Base-by-base conservation (phyloP, 2,329 filamentous ascomycete species). In the Fusarium piperis region DNA sequence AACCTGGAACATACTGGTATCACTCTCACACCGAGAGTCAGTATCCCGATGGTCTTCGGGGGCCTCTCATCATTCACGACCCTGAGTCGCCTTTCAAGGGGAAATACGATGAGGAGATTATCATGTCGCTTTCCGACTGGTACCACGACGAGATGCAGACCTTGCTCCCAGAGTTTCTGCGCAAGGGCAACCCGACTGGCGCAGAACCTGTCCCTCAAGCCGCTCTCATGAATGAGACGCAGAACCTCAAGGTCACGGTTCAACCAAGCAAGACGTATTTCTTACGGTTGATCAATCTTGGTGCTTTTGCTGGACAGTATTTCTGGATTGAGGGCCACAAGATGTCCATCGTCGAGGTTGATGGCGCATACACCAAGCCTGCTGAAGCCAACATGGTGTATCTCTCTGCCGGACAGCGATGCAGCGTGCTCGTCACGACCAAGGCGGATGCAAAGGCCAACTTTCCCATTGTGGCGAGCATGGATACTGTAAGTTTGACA, bases 1-100 rank as follows among this genome's bases (percentile, higher is more conserved):
- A 93, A 83, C 86, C 90, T 0, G 92, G 92, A 32, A 93, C 92
- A 0, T 94, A 93, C 79, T 94, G 92, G 93, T 94, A 94, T 71
- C 92, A 94, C 77, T 92, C 90, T 3, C 92, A 94, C 75, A 85
- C 86, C 11, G 84, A 86, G 65, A 89, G 87, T 20, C 91, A 93
- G 77, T 94, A 93, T 67, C 91, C 91, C 0, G 92, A 94, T 76
- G 92, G 92, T 5, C 83, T 93, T 6, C 85, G 91, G 18, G 90
- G 88, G 0, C 85, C 91, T 3, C 80, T 93, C 28, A 86, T 93
- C 63, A 84, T 93, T 30, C 88, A 92, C 53, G 91, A 93, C 73
- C 85, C 85, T 0, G 79, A 87, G 0, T 82, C 84, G 11, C 90
- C 90, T 0, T 91, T 89, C 77, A 80, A 81, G 32, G 83, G 81